Base-by-base conservation (phyloP, 441 rosid genomes). In the Arabidopsis lyrata region DNA sequence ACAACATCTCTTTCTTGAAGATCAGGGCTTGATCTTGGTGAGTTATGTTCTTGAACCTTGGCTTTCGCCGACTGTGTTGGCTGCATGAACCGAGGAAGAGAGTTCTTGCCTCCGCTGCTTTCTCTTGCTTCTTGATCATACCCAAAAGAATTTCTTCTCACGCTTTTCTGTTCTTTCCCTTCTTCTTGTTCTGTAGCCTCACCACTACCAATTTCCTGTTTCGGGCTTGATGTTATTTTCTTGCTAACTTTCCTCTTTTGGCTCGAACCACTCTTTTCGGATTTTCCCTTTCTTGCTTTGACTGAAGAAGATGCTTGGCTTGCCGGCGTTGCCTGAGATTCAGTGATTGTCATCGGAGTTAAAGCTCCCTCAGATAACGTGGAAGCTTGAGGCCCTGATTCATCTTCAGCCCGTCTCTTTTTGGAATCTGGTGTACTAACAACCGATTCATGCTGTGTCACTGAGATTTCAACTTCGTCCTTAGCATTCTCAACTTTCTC, bases 11-110 rank as follows among this genome's bases (percentile, higher is more conserved):
- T 84, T 53, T 93, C 98, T 3, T 85, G 93, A 77, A 87, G 79
- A 72, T 93, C 98, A 41, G 98, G 98, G 76, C 98, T 95, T 57
- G 98, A 93, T 77, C 97, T 87, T 12, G 99, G 99, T 7, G 97
- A 91, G 83, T 68, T 95, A 71, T 85, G 91, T 16, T 91, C 88
- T 61, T 84, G 81, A 65, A 93, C 42, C 87, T 95, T 93, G 24
- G 96, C 97, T 84, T 82, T 90, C 15, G 97, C 99, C 32, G 99
- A 95, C 83, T 93, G 84, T 12, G 99, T 93, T 56, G 85, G 97
- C 82, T 87, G 97, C 99, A 95, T 95, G 89, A 95, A 95, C 62
- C 76, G 93, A 22, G 98, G 99, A 63, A 93, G 55, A 67, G 96
- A 83, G 78, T 71, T 85, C 77, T 85, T 88, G 76, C 87, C 87